Evolutionary conservation across 2,329 filamentous ascomycete species (phyloP).

Genomic region (Fusarium pseudocircinatum): DNA sequence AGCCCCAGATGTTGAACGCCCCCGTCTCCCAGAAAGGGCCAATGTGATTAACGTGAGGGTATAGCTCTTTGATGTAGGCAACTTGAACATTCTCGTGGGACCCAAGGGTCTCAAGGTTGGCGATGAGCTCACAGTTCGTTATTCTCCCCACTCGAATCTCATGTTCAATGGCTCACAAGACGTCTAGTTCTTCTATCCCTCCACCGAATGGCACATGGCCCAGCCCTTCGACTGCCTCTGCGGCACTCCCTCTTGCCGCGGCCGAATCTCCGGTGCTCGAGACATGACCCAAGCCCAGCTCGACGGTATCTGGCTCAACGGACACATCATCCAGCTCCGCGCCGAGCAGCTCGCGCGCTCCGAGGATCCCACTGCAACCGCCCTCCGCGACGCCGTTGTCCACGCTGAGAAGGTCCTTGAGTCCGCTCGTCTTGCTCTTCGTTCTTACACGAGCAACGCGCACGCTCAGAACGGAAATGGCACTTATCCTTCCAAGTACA

Average conservation of each 20-base stretch:
- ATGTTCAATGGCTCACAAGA: neutral
- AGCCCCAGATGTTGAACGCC: neutral
- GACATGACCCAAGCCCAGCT: conserved; percentile 66
- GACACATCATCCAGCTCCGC: conserved; percentile 66
- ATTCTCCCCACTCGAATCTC: no score
- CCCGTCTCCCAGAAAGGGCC: neutral
- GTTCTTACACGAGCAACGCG: conserved; percentile 46
- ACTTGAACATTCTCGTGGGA: conserved; percentile 66
- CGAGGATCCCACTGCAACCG: conserved; percentile 53
- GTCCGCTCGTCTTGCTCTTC: conserved; percentile 55
- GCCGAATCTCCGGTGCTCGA: conserved; percentile 70
- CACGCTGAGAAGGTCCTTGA: conserved; percentile 60
- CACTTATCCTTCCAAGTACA: conserved; percentile 12
- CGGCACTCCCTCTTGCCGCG: conserved; percentile 64
- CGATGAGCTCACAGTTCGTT: conserved; percentile 65
- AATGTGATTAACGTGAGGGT: conserved; percentile 13
- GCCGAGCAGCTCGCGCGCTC: conserved; percentile 50
- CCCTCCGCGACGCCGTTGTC: conserved; percentile 54
- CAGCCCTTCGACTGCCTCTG: conserved; percentile 77
- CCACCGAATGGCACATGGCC: conserved; percentile 78
- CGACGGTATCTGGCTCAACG: conserved; percentile 68
- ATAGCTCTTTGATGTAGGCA: conserved; percentile 69
- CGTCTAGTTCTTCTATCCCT: conserved; percentile 75
- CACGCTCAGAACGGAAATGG: conserved; percentile 30
- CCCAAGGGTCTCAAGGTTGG: conserved; percentile 63